A percentile compares a stretch with the other conserved stretches of the same genome.
Conservation (phyloP, 345 rosid genomes). For the Litchi chinensis region DNA sequence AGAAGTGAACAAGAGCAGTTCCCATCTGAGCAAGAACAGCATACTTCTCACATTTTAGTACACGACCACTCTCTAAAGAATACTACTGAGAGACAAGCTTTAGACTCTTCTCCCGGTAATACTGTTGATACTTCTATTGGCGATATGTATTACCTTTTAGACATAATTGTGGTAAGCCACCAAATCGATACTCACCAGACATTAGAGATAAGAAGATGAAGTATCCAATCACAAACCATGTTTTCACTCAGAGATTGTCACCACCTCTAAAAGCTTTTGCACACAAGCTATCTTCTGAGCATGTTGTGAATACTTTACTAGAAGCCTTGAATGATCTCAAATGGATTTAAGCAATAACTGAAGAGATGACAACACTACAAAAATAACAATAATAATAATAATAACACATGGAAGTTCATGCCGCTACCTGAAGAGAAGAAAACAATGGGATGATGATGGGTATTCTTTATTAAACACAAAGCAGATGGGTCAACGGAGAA, state of each 20-base stretch:
- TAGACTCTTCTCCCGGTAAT: neutral
- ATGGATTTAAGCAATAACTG: neutral
- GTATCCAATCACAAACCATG: conserved; percentile 11
- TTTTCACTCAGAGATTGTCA: neutral
- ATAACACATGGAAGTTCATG: neutral
- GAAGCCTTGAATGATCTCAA: neutral
- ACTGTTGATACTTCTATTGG: neutral
- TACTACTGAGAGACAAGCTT: too few species aligned
- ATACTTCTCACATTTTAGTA: too few species aligned
- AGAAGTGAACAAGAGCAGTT: too few species aligned
- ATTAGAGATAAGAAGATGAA: neutral
- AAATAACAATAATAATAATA: conserved; percentile 3
- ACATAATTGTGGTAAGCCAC: conserved; percentile 6
- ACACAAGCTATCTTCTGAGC: neutral
- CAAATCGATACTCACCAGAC: neutral
- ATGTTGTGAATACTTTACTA: neutral
- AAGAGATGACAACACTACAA: neutral
- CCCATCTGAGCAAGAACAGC: too few species aligned
- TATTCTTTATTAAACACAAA: neutral
- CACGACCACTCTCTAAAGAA: too few species aligned
- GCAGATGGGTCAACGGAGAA: neutral
- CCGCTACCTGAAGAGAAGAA: neutral
- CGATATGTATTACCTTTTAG: neutral
- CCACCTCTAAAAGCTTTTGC: neutral
- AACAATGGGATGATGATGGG: neutral